phyloP scores from a whole-genome alignment of 495 filamentous ascomycete species.

The Tuber brumale region DNA sequence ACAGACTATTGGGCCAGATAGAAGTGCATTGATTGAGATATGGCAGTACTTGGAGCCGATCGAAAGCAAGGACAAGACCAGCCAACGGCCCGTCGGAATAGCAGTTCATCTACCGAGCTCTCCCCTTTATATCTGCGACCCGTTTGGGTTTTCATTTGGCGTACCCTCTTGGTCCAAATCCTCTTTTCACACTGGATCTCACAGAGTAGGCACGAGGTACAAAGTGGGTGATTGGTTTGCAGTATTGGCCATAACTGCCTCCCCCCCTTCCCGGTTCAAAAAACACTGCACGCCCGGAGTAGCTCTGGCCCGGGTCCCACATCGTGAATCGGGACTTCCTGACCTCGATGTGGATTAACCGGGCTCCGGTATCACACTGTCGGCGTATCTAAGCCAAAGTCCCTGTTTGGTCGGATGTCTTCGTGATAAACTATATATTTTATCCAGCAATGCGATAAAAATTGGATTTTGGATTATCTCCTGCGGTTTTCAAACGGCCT shows the following conservation, averaged over 20 bases:
- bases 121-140: no score
- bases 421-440: background rate
- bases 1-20: no score
- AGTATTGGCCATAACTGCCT: background rate
- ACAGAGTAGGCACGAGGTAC: background rate
- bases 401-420: background rate
- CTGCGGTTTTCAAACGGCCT: background rate
- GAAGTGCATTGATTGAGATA: no score
- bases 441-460: background rate
- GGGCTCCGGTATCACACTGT: background rate
- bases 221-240: background rate
- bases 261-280: background rate
- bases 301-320: background rate
- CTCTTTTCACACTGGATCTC: background rate
- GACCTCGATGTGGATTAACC: background rate
- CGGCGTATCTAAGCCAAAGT: background rate
- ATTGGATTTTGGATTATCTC: background rate
- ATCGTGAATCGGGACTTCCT: background rate
- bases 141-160: background rate
- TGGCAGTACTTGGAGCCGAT: no score
- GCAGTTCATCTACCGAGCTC: background rate
- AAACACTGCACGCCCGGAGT: background rate
- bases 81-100: background rate
- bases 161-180: no score
- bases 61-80: background rate